A percentile compares a stretch with the other conserved stretches of the same genome.
phyloP scores from a whole-genome alignment of 2,329 filamentous ascomycete species.

The Ophiosphaerella korrae region DNA sequence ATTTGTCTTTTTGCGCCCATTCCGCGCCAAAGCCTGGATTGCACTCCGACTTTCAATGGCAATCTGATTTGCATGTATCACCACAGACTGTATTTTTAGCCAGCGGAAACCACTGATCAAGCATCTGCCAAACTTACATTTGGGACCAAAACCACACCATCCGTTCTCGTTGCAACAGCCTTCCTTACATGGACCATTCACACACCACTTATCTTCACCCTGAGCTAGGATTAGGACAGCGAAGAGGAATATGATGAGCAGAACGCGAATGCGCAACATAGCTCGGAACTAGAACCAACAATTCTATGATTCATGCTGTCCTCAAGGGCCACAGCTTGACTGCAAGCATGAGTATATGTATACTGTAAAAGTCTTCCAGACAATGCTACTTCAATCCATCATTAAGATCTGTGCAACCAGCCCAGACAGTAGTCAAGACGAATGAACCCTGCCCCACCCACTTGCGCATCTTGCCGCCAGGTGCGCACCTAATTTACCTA shows the following conservation, averaged over 20 bases:
- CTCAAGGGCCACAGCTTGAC: not conserved
- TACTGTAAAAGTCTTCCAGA: not conserved
- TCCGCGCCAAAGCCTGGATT: not conserved
- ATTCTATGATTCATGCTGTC: not conserved
- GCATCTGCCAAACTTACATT: not conserved
- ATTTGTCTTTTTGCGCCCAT: not conserved
- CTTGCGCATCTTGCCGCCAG: too few relatives aligned
- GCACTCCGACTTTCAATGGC: not conserved
- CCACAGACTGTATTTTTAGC: constrained; percentile 1
- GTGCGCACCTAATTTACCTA: too few relatives aligned
- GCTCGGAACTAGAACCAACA: not conserved
- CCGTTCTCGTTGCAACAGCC: constrained; percentile 1
- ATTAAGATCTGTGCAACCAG: too few relatives aligned
- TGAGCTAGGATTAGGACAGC: not conserved
- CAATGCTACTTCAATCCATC: not conserved
- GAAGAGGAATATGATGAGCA: not conserved
- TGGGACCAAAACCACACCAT: constrained; percentile 1
- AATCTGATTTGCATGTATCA: not conserved
- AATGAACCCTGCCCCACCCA: too few relatives aligned
- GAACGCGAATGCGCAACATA: not conserved
- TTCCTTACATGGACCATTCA: not conserved
- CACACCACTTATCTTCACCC: not conserved
- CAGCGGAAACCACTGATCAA: not conserved
- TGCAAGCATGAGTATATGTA: not conserved
- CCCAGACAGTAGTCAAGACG: too few relatives aligned